A percentile compares a stretch with the other conserved stretches of the same genome.
Evolutionary conservation across 352 stramenopile species (phyloP).

Genomic region (Phytophthora vignae): DNA sequence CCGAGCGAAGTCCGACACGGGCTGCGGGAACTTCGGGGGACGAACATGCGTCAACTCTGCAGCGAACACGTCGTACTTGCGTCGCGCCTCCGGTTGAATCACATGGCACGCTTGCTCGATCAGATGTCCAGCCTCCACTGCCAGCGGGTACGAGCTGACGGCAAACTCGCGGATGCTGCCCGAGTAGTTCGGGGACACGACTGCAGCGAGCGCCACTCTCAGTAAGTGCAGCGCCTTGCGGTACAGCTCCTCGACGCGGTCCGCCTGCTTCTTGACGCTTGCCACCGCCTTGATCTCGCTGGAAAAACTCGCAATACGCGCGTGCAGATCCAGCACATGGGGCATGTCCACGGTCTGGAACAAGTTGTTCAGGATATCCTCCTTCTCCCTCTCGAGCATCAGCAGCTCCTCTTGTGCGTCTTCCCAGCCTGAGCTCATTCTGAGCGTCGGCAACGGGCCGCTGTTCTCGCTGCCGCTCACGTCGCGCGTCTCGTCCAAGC

Average conservation of each 20-base stretch:
- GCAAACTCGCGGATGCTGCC: conserved; percentile 82
- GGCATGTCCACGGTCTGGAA: conserved; percentile 67
- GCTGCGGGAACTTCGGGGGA: conserved; percentile 70
- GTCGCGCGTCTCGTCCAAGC: conserved; percentile 38
- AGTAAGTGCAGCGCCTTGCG: conserved; percentile 79
- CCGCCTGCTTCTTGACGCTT: conserved; percentile 79
- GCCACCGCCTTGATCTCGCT: conserved; percentile 84
- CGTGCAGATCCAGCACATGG: conserved; percentile 74
- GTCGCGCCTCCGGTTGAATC: conserved; percentile 80
- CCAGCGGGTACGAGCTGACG: conserved; percentile 72
- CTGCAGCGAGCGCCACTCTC: conserved; percentile 70
- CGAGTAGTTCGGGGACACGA: conserved; percentile 78
- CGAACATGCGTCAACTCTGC: conserved; percentile 57
- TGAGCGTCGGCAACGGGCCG: conserved; percentile 29
- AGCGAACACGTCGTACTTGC: conserved; percentile 76
- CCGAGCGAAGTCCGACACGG: conserved; percentile 66
- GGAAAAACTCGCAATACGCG: conserved; percentile 73
- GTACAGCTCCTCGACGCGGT: conserved; percentile 75
- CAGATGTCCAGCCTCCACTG: conserved; percentile 77
- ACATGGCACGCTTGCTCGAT: conserved; percentile 74
- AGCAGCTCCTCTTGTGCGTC: conserved; percentile 69
- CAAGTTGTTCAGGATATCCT: conserved; percentile 74
- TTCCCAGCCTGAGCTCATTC: conserved; percentile 45
- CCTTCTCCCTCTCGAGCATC: conserved; percentile 72
- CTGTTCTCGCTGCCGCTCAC: conserved; percentile 47